Evolutionary conservation across 2,329 filamentous ascomycete species (phyloP), one percentile per base, ranked within the genome.

Genomic region (Pestalotiopsis sp.): DNA sequence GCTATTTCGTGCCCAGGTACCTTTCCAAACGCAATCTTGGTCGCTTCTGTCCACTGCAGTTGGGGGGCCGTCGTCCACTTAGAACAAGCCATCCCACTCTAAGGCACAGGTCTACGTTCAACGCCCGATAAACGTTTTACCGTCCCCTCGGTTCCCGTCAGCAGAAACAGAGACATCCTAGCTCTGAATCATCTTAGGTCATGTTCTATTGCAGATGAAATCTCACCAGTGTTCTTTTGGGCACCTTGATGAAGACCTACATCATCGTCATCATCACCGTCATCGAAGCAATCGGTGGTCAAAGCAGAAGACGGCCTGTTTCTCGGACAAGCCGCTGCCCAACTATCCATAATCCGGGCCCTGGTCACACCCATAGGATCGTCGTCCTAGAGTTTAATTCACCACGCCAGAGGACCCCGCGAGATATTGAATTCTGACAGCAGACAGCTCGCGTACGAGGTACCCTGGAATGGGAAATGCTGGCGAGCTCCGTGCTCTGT

Each of bases 121-220:
- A 39, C 36, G 27, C 59, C 25, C 59, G 36, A 36, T 36, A 62
- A 41, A 62, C 59, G 59, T 62, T 31, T n/a, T 62, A 62, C 59
- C 59, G 36, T 62, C 17, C 31, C 31, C 59, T 38, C 59, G 59
- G 59, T 62, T 62, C 36, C 59, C 59, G n/a, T 27, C 59, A 27
- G 25, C 59, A 38, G n/a, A 39, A 14, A 38, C 14, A 27, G 31
- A 36, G 12, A 52, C 45, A 52, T 52, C 45, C 45, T 20, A 52
- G 45, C 17, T 52, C 17, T 17, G 45, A 17, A 52, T n/a, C 45
- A 52, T 52, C 45, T n/a, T n/a, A 52, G 17, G 45, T 36, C 31
- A 9, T 52, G 14, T 52, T 17, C 7, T 52, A n/a, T 52, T 52
- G 17, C 45, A 20, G 45, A 23, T 20, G 17, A 20, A 52, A 52